Conservation (phyloP, 179 eudicot genomes). For the Amaranthus tricolor region DNA sequence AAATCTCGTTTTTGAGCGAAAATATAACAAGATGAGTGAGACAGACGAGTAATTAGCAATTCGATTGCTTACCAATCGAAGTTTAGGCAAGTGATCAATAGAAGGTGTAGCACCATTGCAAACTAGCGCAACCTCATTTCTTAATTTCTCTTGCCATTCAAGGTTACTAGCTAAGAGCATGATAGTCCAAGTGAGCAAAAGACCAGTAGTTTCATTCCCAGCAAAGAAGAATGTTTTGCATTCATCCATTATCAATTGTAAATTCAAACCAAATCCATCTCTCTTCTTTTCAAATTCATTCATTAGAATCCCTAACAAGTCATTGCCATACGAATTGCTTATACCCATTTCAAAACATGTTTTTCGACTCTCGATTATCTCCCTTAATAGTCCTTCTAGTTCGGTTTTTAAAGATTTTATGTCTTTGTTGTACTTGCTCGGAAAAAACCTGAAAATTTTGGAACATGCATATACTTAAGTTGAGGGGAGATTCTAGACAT, state of each 20-base stretch:
- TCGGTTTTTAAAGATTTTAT: constrained; percentile 64
- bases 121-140: constrained; percentile 32
- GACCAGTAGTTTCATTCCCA: constrained; percentile 43
- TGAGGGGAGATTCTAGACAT: no score
- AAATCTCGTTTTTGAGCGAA: no score
- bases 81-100: constrained; percentile 32
- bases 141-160: constrained; percentile 33
- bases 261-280: constrained; percentile 41
- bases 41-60: no score
- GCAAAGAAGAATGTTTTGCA: constrained; percentile 37
- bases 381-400: constrained; percentile 65
- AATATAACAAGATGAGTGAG: no score
- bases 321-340: constrained; percentile 67
- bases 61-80: constrained; percentile 27
- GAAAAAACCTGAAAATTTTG: constrained; percentile 54
- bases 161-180: constrained; percentile 41
- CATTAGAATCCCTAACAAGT: constrained; percentile 66
- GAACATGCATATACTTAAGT: no score
- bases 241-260: constrained; percentile 59
- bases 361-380: constrained; percentile 68
- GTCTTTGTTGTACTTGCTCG: constrained; percentile 80
- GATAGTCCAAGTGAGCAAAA: constrained; percentile 45
- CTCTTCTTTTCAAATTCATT: constrained; percentile 51
- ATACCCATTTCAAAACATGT: constrained; percentile 61
- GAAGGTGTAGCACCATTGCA: constrained; percentile 28